These are phyloP conservation scores for Trichosporon faecale DNA, from an alignment of 1,284 basidiomycete species.

Conservation along the genomic window DNA sequence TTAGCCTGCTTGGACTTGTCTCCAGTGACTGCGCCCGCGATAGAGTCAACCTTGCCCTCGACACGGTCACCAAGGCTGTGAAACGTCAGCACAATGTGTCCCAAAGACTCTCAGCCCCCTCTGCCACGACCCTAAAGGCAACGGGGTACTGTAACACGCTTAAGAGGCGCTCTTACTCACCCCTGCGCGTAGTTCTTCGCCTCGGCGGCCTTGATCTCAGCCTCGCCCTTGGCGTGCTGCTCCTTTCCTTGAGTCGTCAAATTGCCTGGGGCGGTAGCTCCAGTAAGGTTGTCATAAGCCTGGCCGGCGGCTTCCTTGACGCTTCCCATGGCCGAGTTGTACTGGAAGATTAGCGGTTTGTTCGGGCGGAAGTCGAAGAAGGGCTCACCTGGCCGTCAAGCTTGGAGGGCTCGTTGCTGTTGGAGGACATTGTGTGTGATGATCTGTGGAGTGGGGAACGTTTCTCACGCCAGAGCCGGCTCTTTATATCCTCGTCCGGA, in stretches of 20 bases:
- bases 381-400: conserved; percentile 58
- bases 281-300: conserved; percentile 22
- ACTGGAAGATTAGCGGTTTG: conserved; percentile 21
- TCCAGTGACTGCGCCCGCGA: conserved; percentile 63
- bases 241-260: conserved; percentile 55
- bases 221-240: conserved; percentile 62
- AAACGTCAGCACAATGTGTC: not conserved
- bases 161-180: conserved; percentile 25
- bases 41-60: conserved; percentile 64
- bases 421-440: conserved; percentile 11
- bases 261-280: not conserved
- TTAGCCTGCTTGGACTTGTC: conserved; percentile 62
- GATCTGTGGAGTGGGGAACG: not conserved
- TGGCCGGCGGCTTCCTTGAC: conserved; percentile 55
- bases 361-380: not conserved
- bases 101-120: not conserved
- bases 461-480: not conserved
- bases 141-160: too few relatives aligned
- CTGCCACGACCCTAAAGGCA: too few relatives aligned
- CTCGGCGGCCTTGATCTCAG: conserved; percentile 50
- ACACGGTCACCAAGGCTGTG: conserved; percentile 57
- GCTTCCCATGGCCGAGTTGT: conserved; percentile 48
- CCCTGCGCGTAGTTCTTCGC: conserved; percentile 58
- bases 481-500: conserved; percentile 1
- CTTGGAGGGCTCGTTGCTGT: conserved; percentile 57